Percentiles rank a stretch among this genome's conserved stretches.
phyloP scores from a whole-genome alignment of 306 rosid species.

The Parietaria judaica region DNA sequence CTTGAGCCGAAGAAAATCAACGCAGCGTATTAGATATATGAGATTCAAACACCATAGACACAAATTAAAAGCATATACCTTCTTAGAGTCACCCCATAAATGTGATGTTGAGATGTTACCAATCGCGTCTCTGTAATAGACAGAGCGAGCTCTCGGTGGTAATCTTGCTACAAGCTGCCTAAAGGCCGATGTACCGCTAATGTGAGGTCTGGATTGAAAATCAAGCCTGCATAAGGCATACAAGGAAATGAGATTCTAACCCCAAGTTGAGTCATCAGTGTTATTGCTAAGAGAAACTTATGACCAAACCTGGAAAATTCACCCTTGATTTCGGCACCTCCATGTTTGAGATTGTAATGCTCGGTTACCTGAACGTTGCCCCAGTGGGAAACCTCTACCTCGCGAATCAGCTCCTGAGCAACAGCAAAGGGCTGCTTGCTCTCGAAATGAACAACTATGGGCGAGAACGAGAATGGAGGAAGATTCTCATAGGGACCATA shows the following conservation, averaged over 20 bases:
- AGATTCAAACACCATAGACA: neutral
- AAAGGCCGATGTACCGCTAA: constrained; percentile 78
- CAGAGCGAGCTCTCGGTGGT: constrained; percentile 92
- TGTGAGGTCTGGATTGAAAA: constrained; percentile 71
- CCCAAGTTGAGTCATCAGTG: constrained; percentile 14
- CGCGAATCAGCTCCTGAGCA: constrained; percentile 73
- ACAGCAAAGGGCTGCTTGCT: constrained; percentile 83
- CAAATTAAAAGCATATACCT: constrained; percentile 32
- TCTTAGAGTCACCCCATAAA: constrained; percentile 87
- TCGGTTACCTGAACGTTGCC: constrained; percentile 91
- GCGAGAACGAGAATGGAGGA: constrained; percentile 59
- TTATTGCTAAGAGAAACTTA: constrained; percentile 14
- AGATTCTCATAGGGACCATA: constrained; percentile 80
- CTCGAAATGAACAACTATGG: constrained; percentile 77
- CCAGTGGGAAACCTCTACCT: constrained; percentile 96
- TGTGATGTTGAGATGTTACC: constrained; percentile 96
- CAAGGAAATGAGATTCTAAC: constrained; percentile 17
- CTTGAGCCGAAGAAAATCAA: constrained; percentile 15
- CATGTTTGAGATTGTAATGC: constrained; percentile 75
- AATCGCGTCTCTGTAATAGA: constrained; percentile 88
- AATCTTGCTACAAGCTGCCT: constrained; percentile 72
- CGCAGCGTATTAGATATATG: too few species aligned
- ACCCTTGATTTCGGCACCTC: constrained; percentile 85
- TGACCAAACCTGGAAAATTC: constrained; percentile 81
- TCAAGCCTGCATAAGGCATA: constrained; percentile 68